Evolutionary conservation across 257 asterid genomes (phyloP).

Genomic region (Verbascum thapsus): DNA sequence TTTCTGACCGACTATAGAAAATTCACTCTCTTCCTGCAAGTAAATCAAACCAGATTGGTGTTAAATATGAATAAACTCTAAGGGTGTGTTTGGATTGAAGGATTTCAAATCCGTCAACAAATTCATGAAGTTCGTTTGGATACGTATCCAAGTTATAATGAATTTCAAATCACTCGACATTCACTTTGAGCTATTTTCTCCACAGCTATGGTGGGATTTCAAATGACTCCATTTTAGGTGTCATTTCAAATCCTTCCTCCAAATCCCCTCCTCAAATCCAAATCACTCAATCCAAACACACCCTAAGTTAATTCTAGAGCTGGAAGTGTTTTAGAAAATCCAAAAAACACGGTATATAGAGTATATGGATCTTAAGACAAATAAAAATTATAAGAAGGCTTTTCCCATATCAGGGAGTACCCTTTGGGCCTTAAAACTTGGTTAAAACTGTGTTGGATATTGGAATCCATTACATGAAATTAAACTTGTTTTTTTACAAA

Average conservation of each 20-base stretch:
- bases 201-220: too few relatives aligned
- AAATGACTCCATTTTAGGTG: too few relatives aligned
- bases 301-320: slow-evolving; percentile 4
- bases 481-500: slow-evolving; percentile 4
- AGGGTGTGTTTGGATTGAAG: too few relatives aligned
- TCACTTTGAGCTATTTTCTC: too few relatives aligned
- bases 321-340: slow-evolving; percentile 1
- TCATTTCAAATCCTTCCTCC: too few relatives aligned
- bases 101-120: too few relatives aligned
- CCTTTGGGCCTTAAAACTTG: background rate
- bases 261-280: too few relatives aligned
- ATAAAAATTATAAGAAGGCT: background rate
- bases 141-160: too few relatives aligned
- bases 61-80: too few relatives aligned
- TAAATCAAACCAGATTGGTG: background rate
- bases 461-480: background rate
- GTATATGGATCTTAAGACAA: background rate
- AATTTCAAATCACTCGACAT: too few relatives aligned
- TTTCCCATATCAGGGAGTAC: background rate
- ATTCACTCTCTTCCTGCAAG: slow-evolving; percentile 57
- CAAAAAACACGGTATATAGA: background rate
- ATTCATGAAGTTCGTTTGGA: too few relatives aligned
- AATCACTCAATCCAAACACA: too few relatives aligned
- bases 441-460: background rate
- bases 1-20: slow-evolving; percentile 53